These are phyloP conservation scores for Chaetomium globosum DNA, from an alignment of 2,329 filamentous ascomycete species.

Conservation along the genomic window DNA sequence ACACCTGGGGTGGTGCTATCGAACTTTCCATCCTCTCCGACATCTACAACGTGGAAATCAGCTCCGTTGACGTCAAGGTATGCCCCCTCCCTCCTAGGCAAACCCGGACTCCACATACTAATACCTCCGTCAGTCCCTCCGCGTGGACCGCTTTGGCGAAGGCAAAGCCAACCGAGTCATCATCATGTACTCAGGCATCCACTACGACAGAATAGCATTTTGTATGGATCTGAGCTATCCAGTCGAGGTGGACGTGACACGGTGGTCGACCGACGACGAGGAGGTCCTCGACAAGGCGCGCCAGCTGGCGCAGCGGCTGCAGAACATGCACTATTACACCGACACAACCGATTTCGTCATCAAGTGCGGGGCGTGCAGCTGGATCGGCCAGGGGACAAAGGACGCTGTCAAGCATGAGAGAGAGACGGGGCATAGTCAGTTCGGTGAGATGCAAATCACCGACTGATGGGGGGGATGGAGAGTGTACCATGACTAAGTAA, in stretches of 20 bases:
- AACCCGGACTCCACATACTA: background rate
- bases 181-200: slow-evolving; percentile 87
- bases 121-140: slow-evolving; percentile 35
- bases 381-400: slow-evolving; percentile 67
- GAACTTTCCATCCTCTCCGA: slow-evolving; percentile 84
- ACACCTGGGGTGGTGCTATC: slow-evolving; percentile 89
- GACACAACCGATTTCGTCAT: slow-evolving; percentile 81
- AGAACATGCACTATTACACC: slow-evolving; percentile 79
- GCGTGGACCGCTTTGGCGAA: slow-evolving; percentile 77
- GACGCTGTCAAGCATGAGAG: slow-evolving; percentile 60
- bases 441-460: slow-evolving; percentile 43
- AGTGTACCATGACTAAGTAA: background rate
- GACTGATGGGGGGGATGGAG: slow-evolving; percentile 1
- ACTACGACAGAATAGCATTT: slow-evolving; percentile 88
- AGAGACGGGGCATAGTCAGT: slow-evolving; percentile 60
- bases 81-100: background rate
- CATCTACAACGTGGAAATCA: slow-evolving; percentile 83
- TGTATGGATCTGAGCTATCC: slow-evolving; percentile 61
- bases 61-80: slow-evolving; percentile 75
- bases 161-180: slow-evolving; percentile 70
- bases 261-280: slow-evolving; percentile 58
- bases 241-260: slow-evolving; percentile 71
- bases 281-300: slow-evolving; percentile 71
- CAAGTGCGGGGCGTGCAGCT: slow-evolving; percentile 73
- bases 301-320: slow-evolving; percentile 66